Conservation (phyloP, 139 green algal species). For the Deuterostichococcus epilithicus region DNA sequence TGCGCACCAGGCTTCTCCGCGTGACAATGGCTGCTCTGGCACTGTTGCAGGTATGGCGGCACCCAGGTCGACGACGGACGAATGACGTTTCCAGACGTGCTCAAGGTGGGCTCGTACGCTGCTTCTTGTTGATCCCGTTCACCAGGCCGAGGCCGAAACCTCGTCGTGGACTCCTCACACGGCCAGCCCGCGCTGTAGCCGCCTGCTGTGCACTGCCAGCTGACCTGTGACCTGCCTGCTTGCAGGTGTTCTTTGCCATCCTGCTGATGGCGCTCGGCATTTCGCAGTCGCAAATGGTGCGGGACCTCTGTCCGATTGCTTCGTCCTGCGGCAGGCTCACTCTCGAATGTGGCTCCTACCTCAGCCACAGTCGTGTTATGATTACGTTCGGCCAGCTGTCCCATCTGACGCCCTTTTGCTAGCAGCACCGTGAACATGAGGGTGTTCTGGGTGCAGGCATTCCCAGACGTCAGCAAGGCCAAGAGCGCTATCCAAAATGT, state of each 20-base stretch:
- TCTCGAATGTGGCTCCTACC: no score
- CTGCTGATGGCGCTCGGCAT: constrained; percentile 59
- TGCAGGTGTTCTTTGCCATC: constrained; percentile 71
- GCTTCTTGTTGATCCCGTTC: no score
- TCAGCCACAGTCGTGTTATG: no score
- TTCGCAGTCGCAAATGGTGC: constrained; percentile 41
- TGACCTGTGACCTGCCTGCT: neutral
- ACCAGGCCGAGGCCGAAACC: no score
- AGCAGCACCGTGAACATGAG: neutral
- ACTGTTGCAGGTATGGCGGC: constrained; percentile 55
- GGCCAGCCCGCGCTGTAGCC: neutral
- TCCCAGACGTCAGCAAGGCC: constrained; percentile 68
- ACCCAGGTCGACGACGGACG: constrained; percentile 30
- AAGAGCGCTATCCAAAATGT: constrained; percentile 53
- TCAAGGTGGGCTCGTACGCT: constrained; percentile 54
- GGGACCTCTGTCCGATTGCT: constrained; percentile 8
- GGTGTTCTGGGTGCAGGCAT: neutral
- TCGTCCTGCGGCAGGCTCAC: constrained; percentile 13
- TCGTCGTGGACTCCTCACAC: no score
- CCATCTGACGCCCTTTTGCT: no score
- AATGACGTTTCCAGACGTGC: constrained; percentile 54
- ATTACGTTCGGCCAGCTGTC: no score
- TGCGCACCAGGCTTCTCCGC: no score
- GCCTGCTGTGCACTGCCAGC: neutral
- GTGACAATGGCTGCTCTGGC: constrained; percentile 65